Evolutionary conservation across 2,329 filamentous ascomycete genomes (phyloP).

Genomic region (Aspergillus uvarum): DNA sequence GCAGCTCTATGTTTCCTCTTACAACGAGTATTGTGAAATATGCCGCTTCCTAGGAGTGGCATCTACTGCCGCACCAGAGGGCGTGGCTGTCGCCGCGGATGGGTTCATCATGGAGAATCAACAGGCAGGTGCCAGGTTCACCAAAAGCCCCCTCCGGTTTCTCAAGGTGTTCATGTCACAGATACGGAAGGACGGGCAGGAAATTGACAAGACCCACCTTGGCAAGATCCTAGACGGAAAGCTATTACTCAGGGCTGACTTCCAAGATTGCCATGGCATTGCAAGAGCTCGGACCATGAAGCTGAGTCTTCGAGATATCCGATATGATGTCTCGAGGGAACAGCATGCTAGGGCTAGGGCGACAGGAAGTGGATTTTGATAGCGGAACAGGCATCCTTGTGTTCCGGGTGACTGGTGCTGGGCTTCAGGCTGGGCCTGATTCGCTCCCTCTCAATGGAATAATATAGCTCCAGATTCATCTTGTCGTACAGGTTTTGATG

Average conservation of each 20-base stretch:
- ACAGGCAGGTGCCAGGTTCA: conserved; percentile 31
- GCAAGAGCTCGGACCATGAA: not conserved
- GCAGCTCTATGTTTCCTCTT: conserved; percentile 61
- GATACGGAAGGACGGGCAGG: conserved; percentile 39
- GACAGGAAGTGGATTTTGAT: not conserved
- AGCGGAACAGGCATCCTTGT: too few relatives aligned
- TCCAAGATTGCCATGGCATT: conserved; percentile 6
- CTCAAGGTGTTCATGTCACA: conserved; percentile 38
- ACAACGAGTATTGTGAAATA: conserved; percentile 52
- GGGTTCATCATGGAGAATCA: conserved; percentile 22
- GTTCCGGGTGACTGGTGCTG: not conserved
- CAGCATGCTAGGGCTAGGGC: not conserved
- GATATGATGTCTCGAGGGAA: not conserved
- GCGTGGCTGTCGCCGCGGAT: conserved; percentile 29
- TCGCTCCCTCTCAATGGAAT: not conserved
- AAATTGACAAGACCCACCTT: conserved; percentile 47
- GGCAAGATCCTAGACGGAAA: conserved; percentile 43
- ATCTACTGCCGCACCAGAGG: conserved; percentile 16
- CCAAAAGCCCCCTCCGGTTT: conserved; percentile 43
- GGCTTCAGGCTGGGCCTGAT: conserved; percentile 1
- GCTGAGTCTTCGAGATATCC: not conserved
- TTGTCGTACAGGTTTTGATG: not conserved
- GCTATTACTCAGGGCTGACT: conserved; percentile 9
- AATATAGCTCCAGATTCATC: not conserved
- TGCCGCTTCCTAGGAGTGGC: conserved; percentile 23